Conservation (phyloP, 192 early-diverging fungal species). For the Mortierella alpina region DNA sequence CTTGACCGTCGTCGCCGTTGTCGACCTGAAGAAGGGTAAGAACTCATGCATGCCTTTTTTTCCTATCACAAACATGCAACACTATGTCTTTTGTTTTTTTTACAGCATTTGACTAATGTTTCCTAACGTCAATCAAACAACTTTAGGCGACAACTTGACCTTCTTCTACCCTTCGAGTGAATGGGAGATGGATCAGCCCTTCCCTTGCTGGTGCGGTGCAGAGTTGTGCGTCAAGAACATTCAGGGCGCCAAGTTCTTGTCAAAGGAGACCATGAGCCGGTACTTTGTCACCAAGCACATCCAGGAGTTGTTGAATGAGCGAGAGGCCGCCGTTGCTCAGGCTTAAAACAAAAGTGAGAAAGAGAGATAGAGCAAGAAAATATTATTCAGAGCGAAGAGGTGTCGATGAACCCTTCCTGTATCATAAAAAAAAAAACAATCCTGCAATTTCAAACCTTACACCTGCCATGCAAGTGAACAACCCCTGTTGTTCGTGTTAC, state of each 20-base stretch:
- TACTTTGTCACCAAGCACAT: slow-evolving; percentile 63
- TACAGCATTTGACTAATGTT: background rate
- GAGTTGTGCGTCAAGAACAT: slow-evolving; percentile 62
- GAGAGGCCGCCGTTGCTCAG: slow-evolving; percentile 8
- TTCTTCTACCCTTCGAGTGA: slow-evolving; percentile 74
- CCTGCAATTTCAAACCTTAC: no score
- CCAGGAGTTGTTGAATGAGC: slow-evolving; percentile 49
- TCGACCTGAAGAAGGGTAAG: slow-evolving; percentile 58
- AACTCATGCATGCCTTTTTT: background rate
- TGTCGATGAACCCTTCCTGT: background rate
- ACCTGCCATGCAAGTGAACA: no score
- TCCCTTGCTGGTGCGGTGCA: slow-evolving; percentile 68
- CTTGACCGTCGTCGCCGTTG: slow-evolving; percentile 56
- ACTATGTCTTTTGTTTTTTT: background rate
- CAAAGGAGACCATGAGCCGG: slow-evolving; percentile 51
- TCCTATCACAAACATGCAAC: background rate
- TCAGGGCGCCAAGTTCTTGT: slow-evolving; percentile 59
- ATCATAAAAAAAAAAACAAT: no score
- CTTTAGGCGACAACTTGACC: slow-evolving; percentile 59
- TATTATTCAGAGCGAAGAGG: background rate
- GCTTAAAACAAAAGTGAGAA: background rate
- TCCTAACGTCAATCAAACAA: background rate
- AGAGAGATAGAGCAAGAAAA: background rate
- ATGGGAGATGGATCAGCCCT: slow-evolving; percentile 75
- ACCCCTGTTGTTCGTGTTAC: no score